Percentiles rank a stretch among this genome's conserved stretches.
phyloP scores from a whole-genome alignment of 176 grass and related monocot species.

The Avena eriantha region DNA sequence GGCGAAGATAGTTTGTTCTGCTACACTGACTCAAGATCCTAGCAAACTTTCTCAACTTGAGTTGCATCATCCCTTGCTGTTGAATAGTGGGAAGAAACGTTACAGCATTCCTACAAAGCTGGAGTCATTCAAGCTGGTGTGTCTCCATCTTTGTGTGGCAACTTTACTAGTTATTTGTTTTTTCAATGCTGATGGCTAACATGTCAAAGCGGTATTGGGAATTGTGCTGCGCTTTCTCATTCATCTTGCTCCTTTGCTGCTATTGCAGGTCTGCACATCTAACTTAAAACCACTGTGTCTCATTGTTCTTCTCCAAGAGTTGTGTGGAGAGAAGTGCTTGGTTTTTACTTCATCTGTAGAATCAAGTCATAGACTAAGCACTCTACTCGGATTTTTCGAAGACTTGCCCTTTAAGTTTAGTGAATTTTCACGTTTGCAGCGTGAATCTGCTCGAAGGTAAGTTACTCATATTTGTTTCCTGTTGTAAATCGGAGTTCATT shows the following conservation, averaged over 20 bases:
- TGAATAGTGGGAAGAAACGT: slow-evolving; percentile 88
- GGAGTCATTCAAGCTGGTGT: slow-evolving; percentile 83
- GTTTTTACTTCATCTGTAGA: slow-evolving; percentile 96
- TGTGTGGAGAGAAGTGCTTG: slow-evolving; percentile 77
- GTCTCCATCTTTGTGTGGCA: slow-evolving; percentile 24
- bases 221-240: background rate
- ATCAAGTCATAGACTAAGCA: slow-evolving; percentile 88
- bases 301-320: slow-evolving; percentile 78
- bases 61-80: slow-evolving; percentile 85
- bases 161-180: background rate
- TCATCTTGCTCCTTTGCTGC: slow-evolving; percentile 29
- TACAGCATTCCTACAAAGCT: slow-evolving; percentile 81
- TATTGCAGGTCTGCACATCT: slow-evolving; percentile 79
- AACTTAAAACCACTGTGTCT: slow-evolving; percentile 87
- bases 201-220: background rate
- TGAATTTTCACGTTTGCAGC: slow-evolving; percentile 90
- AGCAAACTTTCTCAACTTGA: slow-evolving; percentile 97
- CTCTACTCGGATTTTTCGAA: slow-evolving; percentile 76
- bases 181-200: background rate
- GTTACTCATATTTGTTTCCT: slow-evolving; percentile 23
- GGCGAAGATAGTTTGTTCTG: slow-evolving; percentile 86
- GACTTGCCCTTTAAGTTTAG: slow-evolving; percentile 83
- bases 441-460: slow-evolving; percentile 87
- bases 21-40: slow-evolving; percentile 96
- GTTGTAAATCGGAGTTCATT: background rate